Evolutionary conservation across 1,284 basidiomycete genomes (phyloP), one percentile per base, ranked within the genome.

Genomic region (Leccinum subspadiceum): DNA sequence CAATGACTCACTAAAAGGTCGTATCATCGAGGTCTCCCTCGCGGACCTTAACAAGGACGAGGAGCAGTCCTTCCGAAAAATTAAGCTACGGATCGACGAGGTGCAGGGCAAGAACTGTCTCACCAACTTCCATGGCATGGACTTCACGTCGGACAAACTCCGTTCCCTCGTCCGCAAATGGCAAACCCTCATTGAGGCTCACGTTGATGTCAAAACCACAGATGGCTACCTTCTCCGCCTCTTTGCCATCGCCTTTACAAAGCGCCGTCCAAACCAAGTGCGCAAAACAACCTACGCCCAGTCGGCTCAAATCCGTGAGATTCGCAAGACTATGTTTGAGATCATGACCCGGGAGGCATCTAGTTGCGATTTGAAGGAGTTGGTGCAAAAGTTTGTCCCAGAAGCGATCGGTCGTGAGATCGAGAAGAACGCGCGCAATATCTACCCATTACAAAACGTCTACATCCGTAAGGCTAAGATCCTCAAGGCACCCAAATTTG

Each of bases 111-210:
- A 96, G 85, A 96, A 93, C 86, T 98, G 96, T 85, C 86, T 99
- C 61, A 98, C 97, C 78, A 98, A 96, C 82, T 99, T 99, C 92
- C 92, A 96, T 82, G 97, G 96, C 77, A 99, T 99, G 97, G 94
- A 97, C 84, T 98, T 99, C 84, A 99, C 97, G 66, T 97, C 95
- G 66, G 97, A 99, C 90, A 99, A 99, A 83, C 90, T 99, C 69
- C 95, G 97, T 66, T 99, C 97, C 61, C 94, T 99, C 73, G 97
- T 99, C 71, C 94, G 96, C 78, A 99, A 99, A 83, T 99, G 97
- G 97, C 97, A 99, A 82, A 89, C 95, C 44, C 91, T 99, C 74
- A 96, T 99, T 74, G 96, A 99, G 84, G 96, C 96, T 58, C 92
- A 96, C 78, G 93, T 98, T 77, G 97, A 99, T 76, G 94, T 99